Percentiles rank a stretch among this genome's conserved stretches.
These are phyloP conservation scores for Ensete glaucum DNA, from an alignment of 176 grass and related monocot species.

Conservation along the genomic window DNA sequence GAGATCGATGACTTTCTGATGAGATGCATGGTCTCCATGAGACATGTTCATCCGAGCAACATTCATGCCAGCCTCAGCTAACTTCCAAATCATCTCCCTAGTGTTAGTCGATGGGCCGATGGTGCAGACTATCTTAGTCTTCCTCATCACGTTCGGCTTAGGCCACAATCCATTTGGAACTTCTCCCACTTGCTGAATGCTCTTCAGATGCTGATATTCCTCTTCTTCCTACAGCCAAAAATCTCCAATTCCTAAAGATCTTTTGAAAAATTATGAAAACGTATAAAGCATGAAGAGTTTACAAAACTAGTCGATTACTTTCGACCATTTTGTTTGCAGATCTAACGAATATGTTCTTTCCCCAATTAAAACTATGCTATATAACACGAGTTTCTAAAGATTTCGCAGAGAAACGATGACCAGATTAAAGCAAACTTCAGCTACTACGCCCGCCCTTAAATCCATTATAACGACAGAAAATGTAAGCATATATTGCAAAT, in stretches of 20 bases:
- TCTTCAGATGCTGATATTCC: conserved; percentile 74
- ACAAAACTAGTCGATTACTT: background rate
- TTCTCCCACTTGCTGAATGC: conserved; percentile 54
- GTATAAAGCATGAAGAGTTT: background rate
- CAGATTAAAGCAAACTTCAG: too few relatives aligned
- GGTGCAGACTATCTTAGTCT: conserved; percentile 98
- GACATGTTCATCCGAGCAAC: conserved; percentile 99
- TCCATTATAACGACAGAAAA: too few relatives aligned
- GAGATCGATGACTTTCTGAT: conserved; percentile 95
- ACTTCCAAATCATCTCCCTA: conserved; percentile 91
- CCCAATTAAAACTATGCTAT: too few relatives aligned
- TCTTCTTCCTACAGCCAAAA: conserved; percentile 52
- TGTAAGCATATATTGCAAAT: background rate
- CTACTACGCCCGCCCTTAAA: too few relatives aligned
- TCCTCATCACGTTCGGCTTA: conserved; percentile 82
- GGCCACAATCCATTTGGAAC: conserved; percentile 49
- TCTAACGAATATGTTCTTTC: background rate
- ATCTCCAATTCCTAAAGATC: conserved; percentile 7
- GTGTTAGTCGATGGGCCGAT: conserved; percentile 97
- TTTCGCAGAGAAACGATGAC: too few relatives aligned
- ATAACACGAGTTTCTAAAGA: too few relatives aligned
- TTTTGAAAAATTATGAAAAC: background rate
- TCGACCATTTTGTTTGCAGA: background rate
- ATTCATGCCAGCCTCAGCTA: conserved; percentile 93
- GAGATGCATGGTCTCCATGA: conserved; percentile 92